Evolutionary conservation across 179 eudicot genomes (phyloP).

Genomic region (Silene noctiflora): DNA sequence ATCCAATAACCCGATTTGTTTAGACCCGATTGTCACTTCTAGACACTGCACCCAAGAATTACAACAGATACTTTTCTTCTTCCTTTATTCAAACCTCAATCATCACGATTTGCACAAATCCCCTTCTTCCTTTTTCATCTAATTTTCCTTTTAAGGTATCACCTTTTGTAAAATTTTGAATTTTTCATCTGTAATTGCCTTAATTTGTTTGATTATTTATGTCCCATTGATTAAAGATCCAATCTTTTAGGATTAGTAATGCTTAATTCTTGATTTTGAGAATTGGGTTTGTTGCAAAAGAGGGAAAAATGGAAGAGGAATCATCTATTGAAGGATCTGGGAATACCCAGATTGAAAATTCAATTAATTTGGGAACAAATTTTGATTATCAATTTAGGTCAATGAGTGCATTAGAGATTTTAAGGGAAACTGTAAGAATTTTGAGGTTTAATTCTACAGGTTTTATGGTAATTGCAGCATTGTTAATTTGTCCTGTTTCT

Average conservation of each 20-base stretch:
- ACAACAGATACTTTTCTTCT: neutral
- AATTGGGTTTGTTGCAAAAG: constrained; percentile 3
- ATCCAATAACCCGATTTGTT: too few species aligned
- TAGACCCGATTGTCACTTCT: too few species aligned
- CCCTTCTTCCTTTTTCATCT: neutral
- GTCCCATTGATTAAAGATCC: constrained; percentile 19
- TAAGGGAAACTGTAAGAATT: constrained; percentile 75
- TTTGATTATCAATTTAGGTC: constrained; percentile 52
- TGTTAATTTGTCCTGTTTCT: constrained; percentile 79
- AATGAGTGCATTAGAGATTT: constrained; percentile 66
- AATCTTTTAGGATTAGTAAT: neutral
- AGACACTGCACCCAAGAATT: too few species aligned
- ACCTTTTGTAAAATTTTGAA: neutral
- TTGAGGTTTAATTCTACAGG: constrained; percentile 61
- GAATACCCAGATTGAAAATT: constrained; percentile 27
- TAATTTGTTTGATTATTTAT: neutral
- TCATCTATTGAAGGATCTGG: constrained; percentile 25
- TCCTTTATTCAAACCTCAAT: constrained; percentile 2
- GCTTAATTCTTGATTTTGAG: neutral
- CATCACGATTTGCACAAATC: constrained; percentile 21
- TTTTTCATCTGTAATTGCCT: neutral
- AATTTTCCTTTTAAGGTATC: neutral
- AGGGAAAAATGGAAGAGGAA: constrained; percentile 25
- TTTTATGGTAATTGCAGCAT: constrained; percentile 58
- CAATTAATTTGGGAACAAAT: constrained; percentile 23